Evolutionary conservation across 2,329 filamentous ascomycete genomes (phyloP).

Genomic region (Epichloe gansuensis): DNA sequence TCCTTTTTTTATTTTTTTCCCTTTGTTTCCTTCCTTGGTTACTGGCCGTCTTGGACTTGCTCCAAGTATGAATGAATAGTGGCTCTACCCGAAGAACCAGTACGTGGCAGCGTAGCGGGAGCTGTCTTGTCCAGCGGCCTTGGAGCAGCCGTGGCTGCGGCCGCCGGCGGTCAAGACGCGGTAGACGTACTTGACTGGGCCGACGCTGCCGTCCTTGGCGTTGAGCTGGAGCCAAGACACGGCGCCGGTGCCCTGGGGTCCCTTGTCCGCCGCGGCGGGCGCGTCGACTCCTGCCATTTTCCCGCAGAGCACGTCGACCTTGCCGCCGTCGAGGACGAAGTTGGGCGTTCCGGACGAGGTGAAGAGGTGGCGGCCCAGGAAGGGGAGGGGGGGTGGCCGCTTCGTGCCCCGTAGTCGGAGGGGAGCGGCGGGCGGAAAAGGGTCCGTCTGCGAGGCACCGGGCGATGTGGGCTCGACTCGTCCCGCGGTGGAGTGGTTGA

Average conservation of each 20-base stretch:
- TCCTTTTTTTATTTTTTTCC: too few relatives aligned
- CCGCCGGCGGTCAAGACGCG: conserved; percentile 44
- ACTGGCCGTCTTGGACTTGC: too few relatives aligned
- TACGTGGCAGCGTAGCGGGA: conserved; percentile 44
- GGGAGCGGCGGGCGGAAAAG: conserved; percentile 29
- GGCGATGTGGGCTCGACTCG: conserved; percentile 19
- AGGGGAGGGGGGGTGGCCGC: conserved; percentile 18
- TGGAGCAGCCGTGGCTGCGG: conserved; percentile 27
- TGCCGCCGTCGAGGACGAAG: conserved; percentile 39
- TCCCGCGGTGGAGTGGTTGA: conserved; percentile 17
- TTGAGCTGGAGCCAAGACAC: conserved; percentile 42
- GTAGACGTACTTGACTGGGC: conserved; percentile 31
- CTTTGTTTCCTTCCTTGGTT: too few relatives aligned
- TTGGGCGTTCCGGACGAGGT: conserved; percentile 37
- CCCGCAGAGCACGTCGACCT: conserved; percentile 29
- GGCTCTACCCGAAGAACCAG: conserved; percentile 33
- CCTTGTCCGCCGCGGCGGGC: conserved; percentile 33
- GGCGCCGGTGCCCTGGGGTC: conserved; percentile 35
- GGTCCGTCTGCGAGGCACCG: conserved; percentile 31
- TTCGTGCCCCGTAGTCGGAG: conserved; percentile 25
- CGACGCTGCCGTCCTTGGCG: conserved; percentile 25
- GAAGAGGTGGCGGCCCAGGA: conserved; percentile 58
- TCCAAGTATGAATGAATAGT: too few relatives aligned
- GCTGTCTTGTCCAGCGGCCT: conserved; percentile 30
- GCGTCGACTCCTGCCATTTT: conserved; percentile 39